Evolutionary conservation across 352 stramenopile genomes (phyloP), one percentile per base, ranked within the genome.

Genomic region (Aphanomyces cochlioides): DNA sequence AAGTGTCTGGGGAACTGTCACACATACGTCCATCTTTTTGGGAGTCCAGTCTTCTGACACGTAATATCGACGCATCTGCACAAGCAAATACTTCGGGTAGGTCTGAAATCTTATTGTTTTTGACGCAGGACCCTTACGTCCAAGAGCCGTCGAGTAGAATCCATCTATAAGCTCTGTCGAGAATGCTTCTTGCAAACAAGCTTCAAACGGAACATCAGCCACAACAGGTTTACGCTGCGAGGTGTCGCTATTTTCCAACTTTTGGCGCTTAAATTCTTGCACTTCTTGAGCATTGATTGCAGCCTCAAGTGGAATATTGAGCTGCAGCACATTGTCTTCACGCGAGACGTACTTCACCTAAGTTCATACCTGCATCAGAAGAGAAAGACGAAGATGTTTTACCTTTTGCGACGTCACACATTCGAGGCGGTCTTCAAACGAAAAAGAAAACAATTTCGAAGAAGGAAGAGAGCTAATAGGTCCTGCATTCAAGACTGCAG

Each of bases 31-130:
- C 47, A 99, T 79, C 74, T 99, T 99, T 69, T 98, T 96, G 3
- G 96, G 96, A 48, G 90, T 93, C 96, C 97, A 99, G 78, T 96
- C 85, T 56, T 98, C 90, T 57, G 88, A 91, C 15, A 99, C 84
- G 75, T 98, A 96, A 74, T 99, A 99, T 10, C 97, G 86, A 47
- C 94, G 84, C 80, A 99, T 96, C 79, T 99, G 94, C 34, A 99
- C 75, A 21, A 98, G 77, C 37, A 99, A 77, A 75, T 99, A 99
- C 7, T 90, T 85, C 10, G 97, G 97, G 71, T 99, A 99, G 36
- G 93, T 98, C 47, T 81, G 78, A 73, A 99, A 95, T 15, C 93
- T 84, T 39, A 89, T 85, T 0, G 77, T 90, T 66, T 94, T 93
- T 45, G 92, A 81, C 1, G 88, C 88, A 13, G 85, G 72, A 7